Evolutionary conservation across 2,329 filamentous ascomycete species (phyloP).

Genomic region (Bipolaris cookei): DNA sequence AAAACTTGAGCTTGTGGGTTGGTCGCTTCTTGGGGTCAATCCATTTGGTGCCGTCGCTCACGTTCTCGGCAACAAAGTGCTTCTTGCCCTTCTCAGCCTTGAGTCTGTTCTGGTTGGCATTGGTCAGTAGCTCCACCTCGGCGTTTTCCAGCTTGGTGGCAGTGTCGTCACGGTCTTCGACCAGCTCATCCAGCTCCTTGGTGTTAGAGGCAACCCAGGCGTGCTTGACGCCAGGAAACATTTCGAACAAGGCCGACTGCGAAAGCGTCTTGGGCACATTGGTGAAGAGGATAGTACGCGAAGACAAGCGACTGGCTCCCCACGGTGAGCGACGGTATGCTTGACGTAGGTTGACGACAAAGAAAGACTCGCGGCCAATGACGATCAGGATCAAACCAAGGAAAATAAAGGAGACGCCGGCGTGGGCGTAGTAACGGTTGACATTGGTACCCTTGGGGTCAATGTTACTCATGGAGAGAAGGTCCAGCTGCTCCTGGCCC

Average conservation of each 20-base stretch:
- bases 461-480: slow-evolving; percentile 50
- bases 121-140: slow-evolving; percentile 53
- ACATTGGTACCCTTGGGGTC: slow-evolving; percentile 34
- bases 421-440: slow-evolving; percentile 55
- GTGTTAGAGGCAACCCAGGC: slow-evolving; percentile 57
- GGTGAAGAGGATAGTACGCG: slow-evolving; percentile 57
- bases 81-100: slow-evolving; percentile 64
- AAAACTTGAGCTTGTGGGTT: slow-evolving; percentile 50
- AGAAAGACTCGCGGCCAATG: slow-evolving; percentile 56
- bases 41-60: slow-evolving; percentile 53
- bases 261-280: slow-evolving; percentile 53
- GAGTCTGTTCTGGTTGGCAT: slow-evolving; percentile 69
- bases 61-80: slow-evolving; percentile 52
- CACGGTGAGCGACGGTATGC: slow-evolving; percentile 55
- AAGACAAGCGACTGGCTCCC: slow-evolving; percentile 54
- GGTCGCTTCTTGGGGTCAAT: slow-evolving; percentile 50
- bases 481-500: slow-evolving; percentile 47
- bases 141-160: slow-evolving; percentile 53
- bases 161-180: slow-evolving; percentile 53
- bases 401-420: slow-evolving; percentile 52
- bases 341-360: slow-evolving; percentile 56
- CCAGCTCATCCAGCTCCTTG: slow-evolving; percentile 53
- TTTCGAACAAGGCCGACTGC: slow-evolving; percentile 49
- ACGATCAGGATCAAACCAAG: slow-evolving; percentile 53
- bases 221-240: slow-evolving; percentile 50